These are phyloP conservation scores for Cercospora canescens DNA, from an alignment of 2,329 filamentous ascomycete species.

Conservation along the genomic window DNA sequence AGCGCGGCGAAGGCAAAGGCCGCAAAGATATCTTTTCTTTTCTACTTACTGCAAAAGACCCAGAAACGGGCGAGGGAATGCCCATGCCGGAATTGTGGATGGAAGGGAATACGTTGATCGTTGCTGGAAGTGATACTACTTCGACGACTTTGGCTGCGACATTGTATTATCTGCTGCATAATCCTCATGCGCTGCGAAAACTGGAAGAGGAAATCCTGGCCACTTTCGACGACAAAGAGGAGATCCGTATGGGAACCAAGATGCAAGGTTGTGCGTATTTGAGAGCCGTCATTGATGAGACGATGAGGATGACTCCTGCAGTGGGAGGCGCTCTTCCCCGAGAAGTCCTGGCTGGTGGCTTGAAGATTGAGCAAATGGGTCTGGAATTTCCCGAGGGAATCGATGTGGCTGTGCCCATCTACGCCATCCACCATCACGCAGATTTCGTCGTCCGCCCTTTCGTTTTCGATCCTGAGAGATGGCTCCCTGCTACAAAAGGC, in stretches of 20 bases:
- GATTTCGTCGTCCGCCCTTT: conserved; percentile 33
- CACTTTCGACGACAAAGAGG: conserved; percentile 36
- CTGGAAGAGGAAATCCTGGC: conserved; percentile 37
- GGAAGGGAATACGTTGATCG: conserved; percentile 52
- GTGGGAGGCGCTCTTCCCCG: conserved; percentile 39
- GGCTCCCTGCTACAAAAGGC: conserved; percentile 20
- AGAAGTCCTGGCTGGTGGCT: conserved; percentile 35
- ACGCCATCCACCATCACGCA: conserved; percentile 39
- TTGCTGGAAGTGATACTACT: conserved; percentile 48
- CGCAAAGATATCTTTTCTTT: conserved; percentile 31
- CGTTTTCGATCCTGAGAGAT: conserved; percentile 32
- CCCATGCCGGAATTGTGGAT: conserved; percentile 46
- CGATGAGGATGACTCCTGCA: conserved; percentile 49
- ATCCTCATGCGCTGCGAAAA: conserved; percentile 36
- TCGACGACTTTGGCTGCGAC: conserved; percentile 40
- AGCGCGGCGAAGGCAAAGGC: conserved; percentile 22
- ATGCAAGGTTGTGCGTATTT: conserved; percentile 45
- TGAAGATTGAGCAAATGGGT: conserved; percentile 35
- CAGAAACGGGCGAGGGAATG: conserved; percentile 44
- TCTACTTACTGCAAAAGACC: conserved; percentile 29
- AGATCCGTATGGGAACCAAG: conserved; percentile 33
- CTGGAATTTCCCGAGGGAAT: conserved; percentile 39
- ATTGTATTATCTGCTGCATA: conserved; percentile 48
- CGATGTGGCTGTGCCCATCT: conserved; percentile 37
- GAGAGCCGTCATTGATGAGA: conserved; percentile 50